Conservation (phyloP, 768 basidiomycete species). For the Tylopilus plumbeoviolaceoides region DNA sequence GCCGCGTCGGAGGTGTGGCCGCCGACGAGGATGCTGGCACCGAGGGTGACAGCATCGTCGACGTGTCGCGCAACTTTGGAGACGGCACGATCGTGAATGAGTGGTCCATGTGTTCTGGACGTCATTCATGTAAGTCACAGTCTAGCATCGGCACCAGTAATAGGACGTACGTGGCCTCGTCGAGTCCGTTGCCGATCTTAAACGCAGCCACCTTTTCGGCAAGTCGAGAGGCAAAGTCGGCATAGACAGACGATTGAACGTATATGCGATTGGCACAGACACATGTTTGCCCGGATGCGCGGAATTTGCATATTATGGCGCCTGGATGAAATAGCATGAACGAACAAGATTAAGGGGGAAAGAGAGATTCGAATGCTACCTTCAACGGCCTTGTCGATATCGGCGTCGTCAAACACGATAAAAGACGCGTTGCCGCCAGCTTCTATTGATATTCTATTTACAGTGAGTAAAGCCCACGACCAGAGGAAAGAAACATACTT, state of each 20-base stretch:
- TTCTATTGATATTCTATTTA: constrained; percentile 62
- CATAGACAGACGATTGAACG: constrained; percentile 88
- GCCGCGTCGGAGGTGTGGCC: constrained; percentile 63
- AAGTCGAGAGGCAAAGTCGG: constrained; percentile 85
- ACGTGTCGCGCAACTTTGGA: constrained; percentile 86
- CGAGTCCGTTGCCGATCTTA: constrained; percentile 86
- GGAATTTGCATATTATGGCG: constrained; percentile 77
- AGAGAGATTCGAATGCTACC: constrained; percentile 37
- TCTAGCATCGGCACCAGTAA: not conserved
- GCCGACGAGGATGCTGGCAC: constrained; percentile 88
- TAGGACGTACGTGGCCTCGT: constrained; percentile 59
- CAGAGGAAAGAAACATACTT: constrained; percentile 46
- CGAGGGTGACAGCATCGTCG: constrained; percentile 78
- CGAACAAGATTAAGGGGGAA: not conserved
- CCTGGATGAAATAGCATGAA: constrained; percentile 36
- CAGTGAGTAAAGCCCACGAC: not conserved
- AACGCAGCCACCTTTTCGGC: constrained; percentile 79
- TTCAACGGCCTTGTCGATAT: constrained; percentile 87
- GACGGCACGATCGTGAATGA: constrained; percentile 83
- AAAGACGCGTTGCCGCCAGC: constrained; percentile 95
- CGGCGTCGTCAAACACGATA: constrained; percentile 95
- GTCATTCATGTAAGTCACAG: not conserved
- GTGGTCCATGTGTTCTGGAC: constrained; percentile 84
- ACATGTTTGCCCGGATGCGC: constrained; percentile 78
- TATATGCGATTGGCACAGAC: constrained; percentile 89